Base-by-base conservation (phyloP, 2,329 filamentous ascomycete genomes). In the Diaporthe destruens region DNA sequence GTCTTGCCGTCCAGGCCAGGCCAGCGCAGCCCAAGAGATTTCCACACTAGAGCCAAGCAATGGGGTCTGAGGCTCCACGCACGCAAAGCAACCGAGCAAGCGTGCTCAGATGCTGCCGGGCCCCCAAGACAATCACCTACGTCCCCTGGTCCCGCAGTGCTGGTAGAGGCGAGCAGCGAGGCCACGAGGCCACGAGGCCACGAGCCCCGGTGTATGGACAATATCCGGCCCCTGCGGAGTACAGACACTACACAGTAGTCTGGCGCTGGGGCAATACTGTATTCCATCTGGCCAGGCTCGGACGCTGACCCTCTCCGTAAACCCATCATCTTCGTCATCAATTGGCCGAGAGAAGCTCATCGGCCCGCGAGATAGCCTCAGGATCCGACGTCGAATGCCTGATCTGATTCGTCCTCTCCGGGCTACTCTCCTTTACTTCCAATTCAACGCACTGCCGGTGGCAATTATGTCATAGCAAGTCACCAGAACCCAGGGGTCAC, bases 381-480 rank as follows among this genome's bases (percentile, higher is more conserved):
- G 34, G 8, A 66, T 11, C 32, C 44, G 39, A 39, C 20, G 32
- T 53, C n/a, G 61, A 36, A 36, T 2, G 44, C 20, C 9, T 29
- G n/a, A 25, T 39, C 36, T 44, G 56, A 8, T 51, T 65, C 32
- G 20, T n/a, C 61, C 32, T 16, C 20, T 39, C 25, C 34, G 11
- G 16, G 39, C n/a, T 47, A 23, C 32, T 53, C n/a, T 39, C n/a
- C 47, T 36, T 12, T 29, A 66, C n/a, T 25, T 16, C 32, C 61
- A 18, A 25, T 8, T 51, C 8, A 51, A 65, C 51, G 61, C 61
- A 7, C 18, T 36, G 44, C n/a, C 4, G n/a, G 32, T 53, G 47
- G 61, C 61, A n/a, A 53, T 66, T 66, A 53, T 66, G 61, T 66
- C 61, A 66, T 66, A 29, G 44, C 61, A 53, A 34, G 61, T 3